phyloP scores from a whole-genome alignment of 1,139 yeast genomes.

The Protomyces gravidus region DNA sequence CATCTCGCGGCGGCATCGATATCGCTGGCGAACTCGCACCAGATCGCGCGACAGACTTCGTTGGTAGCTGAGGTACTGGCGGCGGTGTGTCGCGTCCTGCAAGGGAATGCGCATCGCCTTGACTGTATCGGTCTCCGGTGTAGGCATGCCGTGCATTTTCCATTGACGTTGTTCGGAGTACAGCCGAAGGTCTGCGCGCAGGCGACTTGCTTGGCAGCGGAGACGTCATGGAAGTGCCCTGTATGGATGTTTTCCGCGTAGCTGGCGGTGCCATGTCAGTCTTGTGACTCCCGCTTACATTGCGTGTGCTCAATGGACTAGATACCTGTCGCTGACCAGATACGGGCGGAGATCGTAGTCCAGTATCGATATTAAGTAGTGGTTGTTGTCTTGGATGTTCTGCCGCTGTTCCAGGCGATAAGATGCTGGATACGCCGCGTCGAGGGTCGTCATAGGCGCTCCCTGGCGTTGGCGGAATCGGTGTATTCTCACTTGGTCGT shows the following conservation, averaged over 20 bases:
- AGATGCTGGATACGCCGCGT: neutral
- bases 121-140: neutral
- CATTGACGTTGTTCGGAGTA: neutral
- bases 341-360: neutral
- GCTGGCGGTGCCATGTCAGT: neutral
- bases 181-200: neutral
- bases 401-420: neutral
- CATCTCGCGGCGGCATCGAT: slow-evolving; percentile 1
- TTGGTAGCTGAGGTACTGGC: slow-evolving; percentile 4
- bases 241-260: neutral
- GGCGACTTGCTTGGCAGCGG: neutral
- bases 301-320: neutral
- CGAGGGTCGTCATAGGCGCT: neutral
- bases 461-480: neutral
- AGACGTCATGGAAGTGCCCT: neutral
- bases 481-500: neutral
- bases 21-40: slow-evolving; percentile 3
- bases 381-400: neutral
- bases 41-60: slow-evolving; percentile 14
- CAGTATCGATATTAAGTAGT: neutral
- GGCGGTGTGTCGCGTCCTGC: slow-evolving; percentile 4
- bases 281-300: neutral
- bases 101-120: neutral
- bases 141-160: neutral
- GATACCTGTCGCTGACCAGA: neutral